phyloP scores from a whole-genome alignment of 2,329 filamentous ascomycete genomes.

The Colletotrichum acutatum region DNA sequence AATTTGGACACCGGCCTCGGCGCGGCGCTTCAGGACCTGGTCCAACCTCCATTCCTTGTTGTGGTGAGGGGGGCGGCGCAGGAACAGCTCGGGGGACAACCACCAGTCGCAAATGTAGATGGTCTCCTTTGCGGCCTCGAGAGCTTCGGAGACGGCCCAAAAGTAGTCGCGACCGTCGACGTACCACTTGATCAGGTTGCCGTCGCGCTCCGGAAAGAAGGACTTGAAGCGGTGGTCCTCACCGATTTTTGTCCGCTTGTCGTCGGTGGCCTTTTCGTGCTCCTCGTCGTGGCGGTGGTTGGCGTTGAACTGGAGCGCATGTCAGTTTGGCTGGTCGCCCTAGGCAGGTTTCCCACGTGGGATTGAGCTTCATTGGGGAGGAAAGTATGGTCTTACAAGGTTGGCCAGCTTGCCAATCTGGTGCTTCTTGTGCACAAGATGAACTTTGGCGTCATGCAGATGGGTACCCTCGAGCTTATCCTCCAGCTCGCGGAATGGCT shows the following conservation, averaged over 20 bases:
- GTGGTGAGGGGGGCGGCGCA: constrained; percentile 83
- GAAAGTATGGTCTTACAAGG: constrained; percentile 54
- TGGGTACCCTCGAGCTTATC: constrained; percentile 66
- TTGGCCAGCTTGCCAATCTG: constrained; percentile 73
- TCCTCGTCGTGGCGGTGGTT: constrained; percentile 95
- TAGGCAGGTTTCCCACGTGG: neutral
- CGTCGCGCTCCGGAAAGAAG: constrained; percentile 87
- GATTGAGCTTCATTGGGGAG: neutral
- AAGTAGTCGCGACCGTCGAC: constrained; percentile 96
- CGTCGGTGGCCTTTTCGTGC: constrained; percentile 86
- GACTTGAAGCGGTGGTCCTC: constrained; percentile 87
- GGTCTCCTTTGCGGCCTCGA: constrained; percentile 90
- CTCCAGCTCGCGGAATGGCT: constrained; percentile 56
- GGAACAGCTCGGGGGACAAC: constrained; percentile 88
- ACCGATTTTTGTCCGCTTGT: constrained; percentile 77
- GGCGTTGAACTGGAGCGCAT: constrained; percentile 71
- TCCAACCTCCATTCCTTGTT: constrained; percentile 91
- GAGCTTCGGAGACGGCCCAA: constrained; percentile 88
- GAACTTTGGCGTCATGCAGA: constrained; percentile 67
- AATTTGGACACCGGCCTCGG: constrained; percentile 94
- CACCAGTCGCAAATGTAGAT: constrained; percentile 99
- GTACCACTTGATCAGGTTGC: constrained; percentile 95
- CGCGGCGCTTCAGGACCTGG: constrained; percentile 85
- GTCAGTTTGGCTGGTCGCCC: constrained; percentile 15
- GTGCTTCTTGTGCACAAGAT: constrained; percentile 71